phyloP scores from a whole-genome alignment of 2,329 filamentous ascomycete species.

The Simplicillium sp. region DNA sequence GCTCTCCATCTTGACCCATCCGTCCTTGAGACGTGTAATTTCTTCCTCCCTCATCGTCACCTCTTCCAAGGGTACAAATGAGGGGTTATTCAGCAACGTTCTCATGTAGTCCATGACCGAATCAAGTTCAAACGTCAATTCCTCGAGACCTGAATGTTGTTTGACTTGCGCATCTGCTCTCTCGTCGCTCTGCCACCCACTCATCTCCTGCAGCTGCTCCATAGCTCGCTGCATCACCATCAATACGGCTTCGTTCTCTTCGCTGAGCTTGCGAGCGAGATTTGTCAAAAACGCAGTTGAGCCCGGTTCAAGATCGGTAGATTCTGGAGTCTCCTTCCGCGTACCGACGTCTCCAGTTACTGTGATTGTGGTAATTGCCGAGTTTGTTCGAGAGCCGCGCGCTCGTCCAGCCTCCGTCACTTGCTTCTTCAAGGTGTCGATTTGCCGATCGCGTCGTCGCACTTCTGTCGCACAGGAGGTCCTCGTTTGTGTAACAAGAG shows the following conservation, averaged over 20 bases:
- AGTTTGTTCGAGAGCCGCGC: constrained; percentile 44
- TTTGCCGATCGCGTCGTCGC: constrained; percentile 79
- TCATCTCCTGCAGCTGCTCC: constrained; percentile 60
- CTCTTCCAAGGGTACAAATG: constrained; percentile 91
- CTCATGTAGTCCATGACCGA: constrained; percentile 71
- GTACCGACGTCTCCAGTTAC: constrained; percentile 46
- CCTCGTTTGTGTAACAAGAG: constrained; percentile 72
- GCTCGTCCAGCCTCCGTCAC: constrained; percentile 61
- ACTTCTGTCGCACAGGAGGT: constrained; percentile 85
- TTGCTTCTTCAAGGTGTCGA: constrained; percentile 82
- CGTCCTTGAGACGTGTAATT: constrained; percentile 70
- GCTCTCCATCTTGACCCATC: constrained; percentile 89
- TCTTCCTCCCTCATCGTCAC: constrained; percentile 89
- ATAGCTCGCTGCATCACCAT: constrained; percentile 63
- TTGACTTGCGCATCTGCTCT: constrained; percentile 19
- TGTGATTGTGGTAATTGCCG: constrained; percentile 46
- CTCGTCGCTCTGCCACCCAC: constrained; percentile 38
- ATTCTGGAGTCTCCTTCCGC: constrained; percentile 31
- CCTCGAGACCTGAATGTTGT: constrained; percentile 39
- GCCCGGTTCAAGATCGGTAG: constrained; percentile 70
- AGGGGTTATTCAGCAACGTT: constrained; percentile 83
- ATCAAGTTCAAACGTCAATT: constrained; percentile 68
- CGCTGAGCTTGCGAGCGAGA: constrained; percentile 71
- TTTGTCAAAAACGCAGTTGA: constrained; percentile 86
- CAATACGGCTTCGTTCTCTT: constrained; percentile 83